Evolutionary conservation across 2,329 filamentous ascomycete genomes (phyloP), one percentile per base, ranked within the genome.

Genomic region (Talaromyces pinophilus): DNA sequence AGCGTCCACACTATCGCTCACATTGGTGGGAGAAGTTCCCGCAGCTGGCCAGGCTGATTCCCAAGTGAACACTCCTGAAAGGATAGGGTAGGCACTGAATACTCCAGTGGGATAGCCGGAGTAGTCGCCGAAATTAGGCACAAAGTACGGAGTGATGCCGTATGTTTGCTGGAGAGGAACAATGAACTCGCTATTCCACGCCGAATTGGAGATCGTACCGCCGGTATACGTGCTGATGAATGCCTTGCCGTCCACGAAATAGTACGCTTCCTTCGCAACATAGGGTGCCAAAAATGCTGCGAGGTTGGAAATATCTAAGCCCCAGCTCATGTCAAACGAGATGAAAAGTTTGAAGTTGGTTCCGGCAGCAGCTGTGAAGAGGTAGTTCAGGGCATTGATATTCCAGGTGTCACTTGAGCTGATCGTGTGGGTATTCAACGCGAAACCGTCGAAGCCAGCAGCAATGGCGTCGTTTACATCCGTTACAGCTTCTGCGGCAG

Each of bases 281-380:
- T 59, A 64, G 13, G n/a, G 17, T 35, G 62, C 52, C 11, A 64
- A 25, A 22, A 64, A 64, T 8, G 52, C 62, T 38, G 62, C 52
- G 15, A 64, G 28, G 30, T 6, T 19, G 30, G 62, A 57, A n/a
- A 64, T 54, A 50, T 64, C 55, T 2, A 64, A 15, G 28, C 52
- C 40, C 62, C 62, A 64, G 22, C 52, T 59, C 62, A 64, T 64
- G 28, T 64, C 62, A 15, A 64, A 64, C 4, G 62, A 64, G 19
- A 64, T 64, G 13, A 64, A 64, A 10, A 64, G 40, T 17, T 64
- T 64, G 52, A 64, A 64, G 22, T 28, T 19, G 28, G 62, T 64
- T 22, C 40, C 40, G 10, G 28, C 30, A 5, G 62, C 62, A 25
- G 62, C 62, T 25, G 52, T n/a, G 13, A 64, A 64, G 3, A 64